Base-by-base conservation (phyloP, 208 protist genomes). In the Novymonas esmeraldas region DNA sequence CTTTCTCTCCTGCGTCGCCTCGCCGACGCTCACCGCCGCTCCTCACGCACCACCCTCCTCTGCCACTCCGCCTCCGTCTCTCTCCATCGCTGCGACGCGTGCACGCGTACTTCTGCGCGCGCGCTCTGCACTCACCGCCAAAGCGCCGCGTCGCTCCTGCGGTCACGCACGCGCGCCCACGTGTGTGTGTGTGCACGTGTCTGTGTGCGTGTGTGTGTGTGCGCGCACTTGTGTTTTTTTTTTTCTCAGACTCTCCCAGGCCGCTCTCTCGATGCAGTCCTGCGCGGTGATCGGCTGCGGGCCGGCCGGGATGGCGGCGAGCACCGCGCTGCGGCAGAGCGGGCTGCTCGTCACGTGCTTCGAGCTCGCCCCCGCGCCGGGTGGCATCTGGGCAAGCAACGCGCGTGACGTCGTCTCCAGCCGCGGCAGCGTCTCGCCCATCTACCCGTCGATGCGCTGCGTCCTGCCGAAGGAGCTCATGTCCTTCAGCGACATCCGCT, bases 261-360 rank as follows among this genome's bases (percentile, higher is more conserved):
- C 24, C 9, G 6, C 11, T 26, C n/a, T 11, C 52, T 2, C 29
- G 13, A 96, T 96, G 91, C 84, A 84, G 34, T 91, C 92, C 6
- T 93, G 87, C 51, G 88, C 89, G 4, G 89, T 96, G 50, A 92
- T 96, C 67, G 92, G 92, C 2, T 94, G 92, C 66, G 92, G 92
- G 5, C 81, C 92, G 2, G 89, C 92, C 14, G 92, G 92, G 38
- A 96, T 96, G 64, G 85, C 64, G 14, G 89, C 92, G n/a, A 78
- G 57, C 31, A 78, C 81, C 9, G 52, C 64, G 22, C 77, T 96
- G 36, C 84, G 89, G 1, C 88, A 90, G 57, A 79, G 78, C 57
- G 92, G 92, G 13, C 55, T 95, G 16, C 60, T 96, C 6, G 92
- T 96, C 29, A 96, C 92, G 1, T 94, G 92, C 76, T 96, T 96